phyloP scores from a whole-genome alignment of 1,284 basidiomycete genomes.

The Ganoderma lingzhi region DNA sequence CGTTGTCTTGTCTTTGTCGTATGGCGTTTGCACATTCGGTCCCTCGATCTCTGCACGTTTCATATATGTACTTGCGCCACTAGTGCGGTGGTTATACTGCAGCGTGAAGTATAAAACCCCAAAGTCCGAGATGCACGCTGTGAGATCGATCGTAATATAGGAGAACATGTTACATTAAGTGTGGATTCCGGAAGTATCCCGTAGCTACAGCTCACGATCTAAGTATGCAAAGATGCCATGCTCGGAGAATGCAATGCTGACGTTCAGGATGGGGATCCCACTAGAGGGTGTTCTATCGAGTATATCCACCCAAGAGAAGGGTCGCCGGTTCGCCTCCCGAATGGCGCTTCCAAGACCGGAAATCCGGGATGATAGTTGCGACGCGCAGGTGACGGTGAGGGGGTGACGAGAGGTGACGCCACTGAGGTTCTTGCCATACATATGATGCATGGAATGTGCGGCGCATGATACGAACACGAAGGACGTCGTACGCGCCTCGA shows the following conservation, averaged over 20 bases:
- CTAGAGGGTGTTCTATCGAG: not conserved
- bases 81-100: not conserved
- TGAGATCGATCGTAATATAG: not conserved
- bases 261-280: no score
- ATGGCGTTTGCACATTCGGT: not conserved
- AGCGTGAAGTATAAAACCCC: not conserved
- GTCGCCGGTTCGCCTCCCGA: not conserved
- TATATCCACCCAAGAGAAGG: not conserved
- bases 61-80: not conserved
- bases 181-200: not conserved
- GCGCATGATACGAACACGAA: not conserved
- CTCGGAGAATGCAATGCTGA: not conserved
- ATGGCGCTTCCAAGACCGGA: not conserved
- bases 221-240: not conserved
- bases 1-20: not conserved
- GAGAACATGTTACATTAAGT: not conserved
- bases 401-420: not conserved
- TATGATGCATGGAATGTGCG: conserved; percentile 1
- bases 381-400: not conserved
- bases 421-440: not conserved
- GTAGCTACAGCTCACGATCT: not conserved
- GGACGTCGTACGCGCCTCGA: not conserved
- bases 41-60: not conserved
- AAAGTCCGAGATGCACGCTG: not conserved
- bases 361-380: not conserved